Conservation (phyloP, 345 rosid genomes). For the Syzygium aqueum region DNA sequence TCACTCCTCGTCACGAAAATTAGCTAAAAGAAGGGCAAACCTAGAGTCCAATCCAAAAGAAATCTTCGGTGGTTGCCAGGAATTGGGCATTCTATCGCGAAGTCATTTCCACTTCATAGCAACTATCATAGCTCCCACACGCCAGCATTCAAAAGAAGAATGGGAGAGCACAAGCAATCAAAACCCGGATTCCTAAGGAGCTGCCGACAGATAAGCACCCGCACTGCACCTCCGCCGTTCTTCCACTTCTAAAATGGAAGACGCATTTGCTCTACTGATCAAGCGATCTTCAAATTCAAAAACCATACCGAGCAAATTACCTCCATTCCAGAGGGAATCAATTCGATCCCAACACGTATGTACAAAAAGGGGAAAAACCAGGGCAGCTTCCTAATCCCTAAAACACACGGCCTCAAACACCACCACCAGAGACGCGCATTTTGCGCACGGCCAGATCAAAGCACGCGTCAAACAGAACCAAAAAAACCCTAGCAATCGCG, state of each 20-base stretch:
- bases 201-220: neutral
- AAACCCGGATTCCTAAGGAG: neutral
- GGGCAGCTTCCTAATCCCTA: neutral
- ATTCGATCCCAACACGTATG: neutral
- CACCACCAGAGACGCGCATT: neutral
- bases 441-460: neutral
- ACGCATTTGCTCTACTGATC: neutral
- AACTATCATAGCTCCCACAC: neutral
- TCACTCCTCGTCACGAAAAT: neutral
- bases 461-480: neutral
- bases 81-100: neutral
- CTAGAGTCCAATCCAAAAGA: neutral
- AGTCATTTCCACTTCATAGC: neutral
- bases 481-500: neutral
- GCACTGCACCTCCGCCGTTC: neutral
- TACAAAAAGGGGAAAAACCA: no score
- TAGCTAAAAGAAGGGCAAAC: neutral
- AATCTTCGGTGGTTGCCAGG: neutral
- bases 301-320: neutral
- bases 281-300: neutral
- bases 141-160: neutral
- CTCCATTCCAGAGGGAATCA: neutral
- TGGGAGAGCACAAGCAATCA: neutral
- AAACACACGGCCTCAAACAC: neutral
- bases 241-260: neutral